Evolutionary conservation across 495 filamentous ascomycete genomes (phyloP).

Genomic region (Ramalina peruviana): DNA sequence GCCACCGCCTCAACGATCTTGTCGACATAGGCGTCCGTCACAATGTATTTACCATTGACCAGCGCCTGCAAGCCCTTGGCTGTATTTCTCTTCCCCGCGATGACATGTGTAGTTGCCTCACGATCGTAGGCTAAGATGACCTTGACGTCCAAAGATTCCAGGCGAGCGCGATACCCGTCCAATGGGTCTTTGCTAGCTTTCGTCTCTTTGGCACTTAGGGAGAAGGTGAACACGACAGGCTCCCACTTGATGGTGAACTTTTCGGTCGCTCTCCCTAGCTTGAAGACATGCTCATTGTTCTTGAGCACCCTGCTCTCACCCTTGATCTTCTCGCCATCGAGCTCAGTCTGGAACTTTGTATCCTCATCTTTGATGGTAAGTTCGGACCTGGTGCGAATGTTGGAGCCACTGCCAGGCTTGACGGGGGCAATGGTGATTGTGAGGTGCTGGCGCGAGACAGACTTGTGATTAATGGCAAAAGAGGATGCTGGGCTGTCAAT

Average conservation of each 20-base stretch:
- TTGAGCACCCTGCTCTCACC: conserved; percentile 37
- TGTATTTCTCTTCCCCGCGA: conserved; percentile 80
- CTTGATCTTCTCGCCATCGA: conserved; percentile 58
- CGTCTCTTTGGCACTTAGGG: conserved; percentile 60
- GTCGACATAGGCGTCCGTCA: conserved; percentile 60
- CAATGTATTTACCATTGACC: conserved; percentile 68
- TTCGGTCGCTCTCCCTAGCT: conserved; percentile 49
- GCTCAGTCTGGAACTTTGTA: conserved; percentile 64
- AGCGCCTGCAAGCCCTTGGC: conserved; percentile 78
- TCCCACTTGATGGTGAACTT: conserved; percentile 59
- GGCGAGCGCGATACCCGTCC: conserved; percentile 39
- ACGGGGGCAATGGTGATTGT: conserved; percentile 58
- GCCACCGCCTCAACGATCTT: conserved; percentile 55
- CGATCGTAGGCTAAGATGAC: conserved; percentile 55
- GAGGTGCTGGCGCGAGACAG: conserved; percentile 82
- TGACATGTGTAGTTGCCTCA: conserved; percentile 67
- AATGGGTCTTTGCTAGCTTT: conserved; percentile 51
- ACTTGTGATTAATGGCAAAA: conserved; percentile 49
- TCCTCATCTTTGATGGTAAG: conserved; percentile 53
- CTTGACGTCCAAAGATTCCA: conserved; percentile 77
- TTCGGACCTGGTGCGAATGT: conserved; percentile 44
- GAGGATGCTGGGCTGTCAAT: conserved; percentile 24
- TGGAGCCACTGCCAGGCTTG: conserved; percentile 47
- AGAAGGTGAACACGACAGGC: conserved; percentile 68
- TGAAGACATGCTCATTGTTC: conserved; percentile 46